Evolutionary conservation across 306 rosid genomes (phyloP), one percentile per base, ranked within the genome.

Genomic region (Potentilla sterilis): DNA sequence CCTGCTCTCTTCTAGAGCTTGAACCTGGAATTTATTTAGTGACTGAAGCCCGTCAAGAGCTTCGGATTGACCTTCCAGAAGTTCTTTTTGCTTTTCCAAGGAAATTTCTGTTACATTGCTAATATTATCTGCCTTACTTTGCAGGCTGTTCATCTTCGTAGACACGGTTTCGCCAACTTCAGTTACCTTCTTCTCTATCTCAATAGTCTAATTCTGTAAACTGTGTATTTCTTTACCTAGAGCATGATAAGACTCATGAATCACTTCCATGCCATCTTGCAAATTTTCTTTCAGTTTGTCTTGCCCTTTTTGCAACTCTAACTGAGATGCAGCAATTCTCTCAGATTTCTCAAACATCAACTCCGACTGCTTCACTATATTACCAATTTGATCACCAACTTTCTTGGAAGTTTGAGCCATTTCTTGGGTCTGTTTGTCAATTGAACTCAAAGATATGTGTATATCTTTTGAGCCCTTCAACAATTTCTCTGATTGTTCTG

Each of bases 1-100:
- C 88, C 97, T 91, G 91, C 89, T 91, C 72, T 93, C 93, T 34
- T 88, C 87, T 64, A 89, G 48, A 37, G 91, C 97, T 83, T 91
- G 83, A 38, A 87, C 79, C 70, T 88, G 92, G 79, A 77, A 84
- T 24, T 87, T 83, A 9, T 80, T 80, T 69, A 89, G 79, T 4
- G 87, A 83, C 46, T 81, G 55, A 73, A 93, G 85, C 34, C 87
- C 84, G 28, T 79, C 47, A 9, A 93, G 88, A 7, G 98, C 92
- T 24, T 70, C 78, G 58, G 93, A 88, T 79, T 93, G 98, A 18
- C 92, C 93, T 47, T 88, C 69, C n/a, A 91, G 77, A 76, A 93
- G 92, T 58, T 81, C 74, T 22, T 88, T 90, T 67, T 91, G 96
- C 77, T 83, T 93, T 72, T 85, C 88, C 69, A 93, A 84, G 0